Evolutionary conservation across 169 alveolate species (phyloP).

Genomic region (Amoebophrya sp.): DNA sequence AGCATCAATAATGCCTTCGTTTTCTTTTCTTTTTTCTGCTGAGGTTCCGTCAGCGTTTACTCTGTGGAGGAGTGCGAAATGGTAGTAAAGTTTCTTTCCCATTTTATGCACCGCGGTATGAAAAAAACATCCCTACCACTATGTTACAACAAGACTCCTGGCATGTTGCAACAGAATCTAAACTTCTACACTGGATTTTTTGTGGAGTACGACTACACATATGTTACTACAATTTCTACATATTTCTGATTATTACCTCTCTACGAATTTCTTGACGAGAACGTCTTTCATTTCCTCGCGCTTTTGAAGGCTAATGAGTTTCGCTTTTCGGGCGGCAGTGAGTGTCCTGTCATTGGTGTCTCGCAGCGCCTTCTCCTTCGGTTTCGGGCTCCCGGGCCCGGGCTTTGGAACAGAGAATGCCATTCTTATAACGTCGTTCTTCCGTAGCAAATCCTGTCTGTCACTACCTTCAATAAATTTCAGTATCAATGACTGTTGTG

Average conservation of each 20-base stretch:
- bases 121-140: not conserved
- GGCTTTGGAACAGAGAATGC: constrained; percentile 20
- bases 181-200: no score
- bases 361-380: not conserved
- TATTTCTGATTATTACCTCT: no score
- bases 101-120: not conserved
- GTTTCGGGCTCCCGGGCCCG: not conserved
- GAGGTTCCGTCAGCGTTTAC: not conserved
- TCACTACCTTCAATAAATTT: no score
- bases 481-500: no score
- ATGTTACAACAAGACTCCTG: not conserved
- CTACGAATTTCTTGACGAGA: not conserved
- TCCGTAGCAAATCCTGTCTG: not conserved
- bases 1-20: not conserved
- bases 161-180: no score
- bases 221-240: no score
- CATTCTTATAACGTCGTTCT: not conserved
- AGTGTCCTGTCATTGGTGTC: not conserved
- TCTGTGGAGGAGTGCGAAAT: not conserved
- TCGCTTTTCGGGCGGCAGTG: not conserved
- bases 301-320: not conserved
- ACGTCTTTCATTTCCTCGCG: constrained; percentile 3
- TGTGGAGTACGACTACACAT: no score
- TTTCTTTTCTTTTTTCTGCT: not conserved
- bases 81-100: not conserved